Evolutionary conservation across 768 basidiomycete species (phyloP), one percentile per base, ranked within the genome.

Genomic region (Hypsizygus marmoreus): DNA sequence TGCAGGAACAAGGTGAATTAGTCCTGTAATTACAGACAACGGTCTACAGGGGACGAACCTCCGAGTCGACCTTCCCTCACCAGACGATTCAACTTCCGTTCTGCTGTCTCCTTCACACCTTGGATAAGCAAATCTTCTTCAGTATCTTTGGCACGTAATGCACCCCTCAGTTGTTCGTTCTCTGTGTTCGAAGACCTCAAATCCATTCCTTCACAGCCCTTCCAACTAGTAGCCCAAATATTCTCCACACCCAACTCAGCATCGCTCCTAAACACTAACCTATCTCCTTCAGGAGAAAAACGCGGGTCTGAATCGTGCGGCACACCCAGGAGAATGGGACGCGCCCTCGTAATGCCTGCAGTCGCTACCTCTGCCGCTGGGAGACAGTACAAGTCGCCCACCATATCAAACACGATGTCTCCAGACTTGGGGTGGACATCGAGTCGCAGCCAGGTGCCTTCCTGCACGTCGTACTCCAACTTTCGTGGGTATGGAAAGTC

Each of bases 391-490:
- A 88, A 58, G 57, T 89, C 85, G 2, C 87, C 86, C 6, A 82
- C 63, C 77, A 88, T 85, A 60, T 86, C 86, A 44, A 87, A 88
- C 6, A 87, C 73, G 34, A 88, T 75, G 52, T 88, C 86, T 10
- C 86, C 85, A 2, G 77, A 75, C 42, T 68, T 65, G n/a, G 84
- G 83, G 50, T 86, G 80, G 1, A 87, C 85, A 56, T 88, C 86
- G 23, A 88, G 74, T 9, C 85, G 74, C 42, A 88, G 66, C 86
- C 86, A 89, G 26, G 87, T 88, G 6, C 86, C 87, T 58, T 88
- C 83, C 31, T 74, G 69, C 11, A 88, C 86, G 45, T 86, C 80
- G 59, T 83, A 89, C 44, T 78, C 74, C 24, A 88, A 67, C 14
- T 64, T 65, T n/a, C 86, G 80, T 1, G 84, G 81, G 63, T 80